Conservation (phyloP, 371 early-diverging fungal genomes). For the Saksenaea oblongispora region DNA sequence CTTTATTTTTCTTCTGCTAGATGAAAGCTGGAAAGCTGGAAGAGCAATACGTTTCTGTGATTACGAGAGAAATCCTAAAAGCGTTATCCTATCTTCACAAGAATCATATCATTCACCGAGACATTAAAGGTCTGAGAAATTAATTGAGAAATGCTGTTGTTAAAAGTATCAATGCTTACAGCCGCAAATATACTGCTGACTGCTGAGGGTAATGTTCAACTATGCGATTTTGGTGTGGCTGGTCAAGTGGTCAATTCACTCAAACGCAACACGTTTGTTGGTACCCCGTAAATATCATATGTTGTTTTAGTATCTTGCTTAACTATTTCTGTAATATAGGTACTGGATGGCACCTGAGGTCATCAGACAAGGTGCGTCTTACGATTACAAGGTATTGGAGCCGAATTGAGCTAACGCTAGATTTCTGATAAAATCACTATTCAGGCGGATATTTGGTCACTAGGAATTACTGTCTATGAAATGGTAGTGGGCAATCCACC, state of each 20-base stretch:
- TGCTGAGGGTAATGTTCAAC: slow-evolving; percentile 87
- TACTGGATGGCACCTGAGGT: slow-evolving; percentile 96
- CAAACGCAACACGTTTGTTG: slow-evolving; percentile 86
- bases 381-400: slow-evolving; percentile 68
- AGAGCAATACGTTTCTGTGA: slow-evolving; percentile 84
- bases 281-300: slow-evolving; percentile 71
- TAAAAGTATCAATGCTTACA: not conserved
- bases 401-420: not conserved
- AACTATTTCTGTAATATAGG: slow-evolving; percentile 17
- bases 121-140: slow-evolving; percentile 85
- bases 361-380: slow-evolving; percentile 75
- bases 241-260: slow-evolving; percentile 70
- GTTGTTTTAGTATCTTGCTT: slow-evolving; percentile 19
- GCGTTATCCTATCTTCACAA: slow-evolving; percentile 94
- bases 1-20: slow-evolving; percentile 25
- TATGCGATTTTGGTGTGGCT: slow-evolving; percentile 94
- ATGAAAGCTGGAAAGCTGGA: slow-evolving; percentile 88
- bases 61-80: slow-evolving; percentile 83
- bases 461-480: slow-evolving; percentile 97
- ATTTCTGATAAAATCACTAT: not conserved
- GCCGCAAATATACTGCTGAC: slow-evolving; percentile 95
- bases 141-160: slow-evolving; percentile 1
- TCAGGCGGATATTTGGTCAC: slow-evolving; percentile 88
- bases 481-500: slow-evolving; percentile 96
- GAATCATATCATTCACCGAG: slow-evolving; percentile 93